Percentiles rank a stretch among this genome's conserved stretches.
phyloP scores from a whole-genome alignment of 441 rosid genomes.

The Biscutella laevigata region DNA sequence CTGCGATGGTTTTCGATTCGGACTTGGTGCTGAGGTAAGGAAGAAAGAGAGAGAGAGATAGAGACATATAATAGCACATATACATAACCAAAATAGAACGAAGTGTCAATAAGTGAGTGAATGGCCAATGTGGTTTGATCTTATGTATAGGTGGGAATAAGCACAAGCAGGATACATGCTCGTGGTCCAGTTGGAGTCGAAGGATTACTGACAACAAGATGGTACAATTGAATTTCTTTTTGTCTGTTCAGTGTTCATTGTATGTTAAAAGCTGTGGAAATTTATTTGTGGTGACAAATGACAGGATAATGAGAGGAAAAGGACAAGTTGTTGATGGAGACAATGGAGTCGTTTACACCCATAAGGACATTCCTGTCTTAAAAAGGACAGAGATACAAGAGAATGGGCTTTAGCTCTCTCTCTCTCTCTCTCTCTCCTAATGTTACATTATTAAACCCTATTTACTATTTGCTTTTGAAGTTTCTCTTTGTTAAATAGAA shows the following conservation, averaged over 20 bases:
- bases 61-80: neutral
- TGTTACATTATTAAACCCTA: conserved; percentile 6
- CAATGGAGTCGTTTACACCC: conserved; percentile 62
- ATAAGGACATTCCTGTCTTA: conserved; percentile 45
- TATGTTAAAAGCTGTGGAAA: neutral
- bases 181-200: conserved; percentile 99
- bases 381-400: conserved; percentile 14
- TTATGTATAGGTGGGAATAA: conserved; percentile 75
- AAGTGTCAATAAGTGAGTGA: neutral
- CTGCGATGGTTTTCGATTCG: conserved; percentile 90
- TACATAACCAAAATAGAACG: neutral
- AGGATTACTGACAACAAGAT: conserved; percentile 87
- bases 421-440: neutral
- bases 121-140: neutral
- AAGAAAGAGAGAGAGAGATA: conserved; percentile 12
- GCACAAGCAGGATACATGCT: conserved; percentile 95
- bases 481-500: neutral
- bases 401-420: conserved; percentile 15
- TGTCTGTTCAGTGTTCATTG: neutral
- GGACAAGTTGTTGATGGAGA: conserved; percentile 95
- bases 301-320: conserved; percentile 83
- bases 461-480: conserved; percentile 4
- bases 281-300: conserved; percentile 22
- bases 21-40: conserved; percentile 98
- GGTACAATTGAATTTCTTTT: conserved; percentile 36